Conservation (phyloP, 352 stramenopile species). For the Albugo laibachii region DNA sequence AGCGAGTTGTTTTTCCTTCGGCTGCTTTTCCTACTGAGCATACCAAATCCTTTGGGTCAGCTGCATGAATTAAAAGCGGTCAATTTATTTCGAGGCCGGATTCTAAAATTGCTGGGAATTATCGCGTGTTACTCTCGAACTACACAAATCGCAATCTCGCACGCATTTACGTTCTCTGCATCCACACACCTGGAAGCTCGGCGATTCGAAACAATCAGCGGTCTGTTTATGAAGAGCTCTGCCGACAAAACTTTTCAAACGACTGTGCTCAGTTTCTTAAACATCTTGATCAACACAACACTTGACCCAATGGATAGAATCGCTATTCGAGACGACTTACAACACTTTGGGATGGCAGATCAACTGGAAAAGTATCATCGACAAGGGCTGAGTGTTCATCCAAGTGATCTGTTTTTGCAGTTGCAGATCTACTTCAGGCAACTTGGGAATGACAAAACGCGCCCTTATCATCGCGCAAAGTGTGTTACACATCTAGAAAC, state of each 20-base stretch:
- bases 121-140: slow-evolving; percentile 16
- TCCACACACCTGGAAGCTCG: slow-evolving; percentile 1
- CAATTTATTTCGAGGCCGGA: slow-evolving; percentile 10
- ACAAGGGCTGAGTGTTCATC: not conserved
- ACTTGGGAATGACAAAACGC: slow-evolving; percentile 1
- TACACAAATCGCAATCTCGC: slow-evolving; percentile 12
- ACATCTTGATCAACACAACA: slow-evolving; percentile 17
- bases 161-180: slow-evolving; percentile 8
- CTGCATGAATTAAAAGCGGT: not conserved
- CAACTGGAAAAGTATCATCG: slow-evolving; percentile 13
- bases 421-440: slow-evolving; percentile 12
- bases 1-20: slow-evolving; percentile 13
- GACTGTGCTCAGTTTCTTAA: slow-evolving; percentile 24
- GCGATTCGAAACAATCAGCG: slow-evolving; percentile 13
- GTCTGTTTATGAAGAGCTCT: slow-evolving; percentile 10
- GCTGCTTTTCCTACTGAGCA: slow-evolving; percentile 11
- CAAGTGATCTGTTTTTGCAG: slow-evolving; percentile 4
- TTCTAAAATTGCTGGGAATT: slow-evolving; percentile 15
- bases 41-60: no score
- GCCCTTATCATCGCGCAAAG: no score
- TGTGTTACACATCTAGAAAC: no score
- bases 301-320: slow-evolving; percentile 10
- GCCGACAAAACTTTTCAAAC: slow-evolving; percentile 12
- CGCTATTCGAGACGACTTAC: slow-evolving; percentile 24
- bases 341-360: slow-evolving; percentile 11